phyloP scores from a whole-genome alignment of 208 protist species.

The Acanthamoeba castellanii region DNA sequence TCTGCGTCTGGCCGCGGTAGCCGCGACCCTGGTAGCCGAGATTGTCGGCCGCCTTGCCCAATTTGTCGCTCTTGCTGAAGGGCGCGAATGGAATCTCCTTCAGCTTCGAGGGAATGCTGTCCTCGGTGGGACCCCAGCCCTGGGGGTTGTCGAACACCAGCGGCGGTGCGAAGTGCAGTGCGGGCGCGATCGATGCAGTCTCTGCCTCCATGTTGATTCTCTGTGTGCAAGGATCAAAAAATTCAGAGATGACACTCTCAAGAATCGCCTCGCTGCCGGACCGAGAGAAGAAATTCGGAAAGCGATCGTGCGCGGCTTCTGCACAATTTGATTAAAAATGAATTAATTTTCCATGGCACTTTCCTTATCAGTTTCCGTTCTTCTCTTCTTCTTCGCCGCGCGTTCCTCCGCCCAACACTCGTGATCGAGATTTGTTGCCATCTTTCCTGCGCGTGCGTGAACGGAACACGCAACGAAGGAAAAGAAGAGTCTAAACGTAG shows the following conservation, averaged over 20 bases:
- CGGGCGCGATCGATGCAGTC: neutral
- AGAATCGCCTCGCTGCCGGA: neutral
- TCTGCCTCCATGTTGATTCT: constrained; percentile 27
- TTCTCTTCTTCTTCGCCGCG: neutral
- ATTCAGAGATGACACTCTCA: neutral
- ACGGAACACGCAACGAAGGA: neutral
- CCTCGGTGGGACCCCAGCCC: constrained; percentile 82
- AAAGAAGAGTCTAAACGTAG: neutral
- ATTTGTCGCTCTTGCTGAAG: constrained; percentile 84
- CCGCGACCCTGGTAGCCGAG: neutral
- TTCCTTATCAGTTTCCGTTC: neutral
- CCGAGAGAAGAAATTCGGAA: neutral
- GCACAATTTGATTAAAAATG: neutral
- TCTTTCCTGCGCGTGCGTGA: neutral
- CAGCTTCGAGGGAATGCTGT: constrained; percentile 76
- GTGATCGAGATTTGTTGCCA: neutral
- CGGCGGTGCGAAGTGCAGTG: constrained; percentile 1
- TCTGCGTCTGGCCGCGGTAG: constrained; percentile 38
- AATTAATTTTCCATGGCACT: neutral
- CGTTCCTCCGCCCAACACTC: no score
- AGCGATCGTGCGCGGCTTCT: neutral
- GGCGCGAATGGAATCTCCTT: constrained; percentile 85
- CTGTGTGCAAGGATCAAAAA: constrained; percentile 7
- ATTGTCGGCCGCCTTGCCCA: constrained; percentile 85
- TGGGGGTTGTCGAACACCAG: constrained; percentile 73